A percentile compares a stretch with the other conserved stretches of the same genome.
These are phyloP conservation scores for Silene latifolia DNA, from an alignment of 148 eudicot genomes.

Conservation along the genomic window DNA sequence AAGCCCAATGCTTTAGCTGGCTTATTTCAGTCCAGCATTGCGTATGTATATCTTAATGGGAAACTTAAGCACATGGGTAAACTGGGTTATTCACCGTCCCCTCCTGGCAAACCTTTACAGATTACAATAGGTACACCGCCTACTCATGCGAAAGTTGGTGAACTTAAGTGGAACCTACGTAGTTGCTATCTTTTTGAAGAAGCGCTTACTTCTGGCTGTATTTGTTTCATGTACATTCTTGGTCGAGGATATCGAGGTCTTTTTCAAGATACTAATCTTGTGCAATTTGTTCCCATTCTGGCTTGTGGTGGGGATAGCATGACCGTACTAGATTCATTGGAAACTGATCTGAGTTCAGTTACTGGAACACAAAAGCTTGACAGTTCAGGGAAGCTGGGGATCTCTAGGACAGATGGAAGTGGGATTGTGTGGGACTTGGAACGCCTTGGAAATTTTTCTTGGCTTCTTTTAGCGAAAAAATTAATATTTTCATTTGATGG, in stretches of 20 bases:
- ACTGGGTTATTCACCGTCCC: slow-evolving; percentile 99
- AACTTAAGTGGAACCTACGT: slow-evolving; percentile 85
- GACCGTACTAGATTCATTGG: slow-evolving; percentile 95
- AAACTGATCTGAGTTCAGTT: slow-evolving; percentile 58
- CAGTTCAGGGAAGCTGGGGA: slow-evolving; percentile 53
- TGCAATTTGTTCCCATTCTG: slow-evolving; percentile 90
- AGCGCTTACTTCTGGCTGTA: slow-evolving; percentile 83
- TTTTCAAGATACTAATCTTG: slow-evolving; percentile 85
- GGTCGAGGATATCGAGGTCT: slow-evolving; percentile 99
- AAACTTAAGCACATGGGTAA: slow-evolving; percentile 87
- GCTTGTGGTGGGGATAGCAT: slow-evolving; percentile 98
- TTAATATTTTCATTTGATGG: slow-evolving; percentile 99
- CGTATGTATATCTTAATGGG: slow-evolving; percentile 88
- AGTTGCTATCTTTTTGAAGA: slow-evolving; percentile 97
- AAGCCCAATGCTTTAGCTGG: slow-evolving; percentile 99
- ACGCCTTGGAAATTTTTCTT: slow-evolving; percentile 77
- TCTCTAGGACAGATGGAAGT: slow-evolving; percentile 72
- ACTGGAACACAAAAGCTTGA: slow-evolving; percentile 68
- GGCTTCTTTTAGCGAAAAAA: slow-evolving; percentile 89
- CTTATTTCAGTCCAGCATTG: slow-evolving; percentile 96
- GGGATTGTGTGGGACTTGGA: slow-evolving; percentile 98
- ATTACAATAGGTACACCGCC: slow-evolving; percentile 88
- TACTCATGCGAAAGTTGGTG: slow-evolving; percentile 62
- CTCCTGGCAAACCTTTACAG: slow-evolving; percentile 87
- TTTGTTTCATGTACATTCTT: slow-evolving; percentile 96